phyloP scores from a whole-genome alignment of 2,329 filamentous ascomycete genomes.

The Zasmidium cellare region DNA sequence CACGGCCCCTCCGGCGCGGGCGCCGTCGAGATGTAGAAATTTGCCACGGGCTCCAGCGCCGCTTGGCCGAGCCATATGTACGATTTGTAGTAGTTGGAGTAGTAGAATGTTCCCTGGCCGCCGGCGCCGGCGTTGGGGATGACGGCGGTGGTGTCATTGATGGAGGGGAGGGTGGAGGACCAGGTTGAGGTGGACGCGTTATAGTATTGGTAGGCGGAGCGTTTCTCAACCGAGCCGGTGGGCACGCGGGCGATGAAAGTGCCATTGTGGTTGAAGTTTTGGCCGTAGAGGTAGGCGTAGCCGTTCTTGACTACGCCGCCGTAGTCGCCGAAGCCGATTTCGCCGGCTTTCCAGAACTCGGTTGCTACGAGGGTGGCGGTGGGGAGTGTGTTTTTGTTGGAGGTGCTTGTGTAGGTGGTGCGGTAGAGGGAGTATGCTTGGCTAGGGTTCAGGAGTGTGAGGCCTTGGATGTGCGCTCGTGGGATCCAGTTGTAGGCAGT shows the following conservation, averaged over 20 bases:
- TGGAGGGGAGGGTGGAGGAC: conserved; percentile 13
- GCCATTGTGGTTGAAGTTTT: conserved; percentile 5
- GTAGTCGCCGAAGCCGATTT: conserved; percentile 23
- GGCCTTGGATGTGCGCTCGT: conserved; percentile 12
- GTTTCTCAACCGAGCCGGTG: conserved; percentile 15
- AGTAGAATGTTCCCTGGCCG: conserved; percentile 31
- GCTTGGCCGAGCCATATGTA: conserved; percentile 31
- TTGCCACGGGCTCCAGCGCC: conserved; percentile 11
- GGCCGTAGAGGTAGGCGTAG: conserved; percentile 25
- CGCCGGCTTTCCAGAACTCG: conserved; percentile 20
- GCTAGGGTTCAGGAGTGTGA: conserved; percentile 9
- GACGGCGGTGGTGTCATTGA: conserved; percentile 8
- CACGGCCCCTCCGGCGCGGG: conserved; percentile 33
- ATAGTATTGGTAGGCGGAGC: conserved; percentile 22
- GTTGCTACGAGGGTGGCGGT: conserved; percentile 14
- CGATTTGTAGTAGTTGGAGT: conserved; percentile 24
- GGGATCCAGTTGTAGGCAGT: conserved; percentile 23
- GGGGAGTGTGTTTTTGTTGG: conserved; percentile 18
- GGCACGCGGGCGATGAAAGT: conserved; percentile 21
- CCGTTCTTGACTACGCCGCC: conserved; percentile 18
- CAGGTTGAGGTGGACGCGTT: conserved; percentile 10
- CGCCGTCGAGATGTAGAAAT: conserved; percentile 31
- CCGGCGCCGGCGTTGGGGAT: conserved; percentile 28
- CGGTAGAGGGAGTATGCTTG: conserved; percentile 20
- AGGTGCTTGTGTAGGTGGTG: conserved; percentile 12